Percentiles rank a stretch among this genome's conserved stretches.
Evolutionary conservation across 768 basidiomycete genomes (phyloP).

Genomic region (Suillus placidus): DNA sequence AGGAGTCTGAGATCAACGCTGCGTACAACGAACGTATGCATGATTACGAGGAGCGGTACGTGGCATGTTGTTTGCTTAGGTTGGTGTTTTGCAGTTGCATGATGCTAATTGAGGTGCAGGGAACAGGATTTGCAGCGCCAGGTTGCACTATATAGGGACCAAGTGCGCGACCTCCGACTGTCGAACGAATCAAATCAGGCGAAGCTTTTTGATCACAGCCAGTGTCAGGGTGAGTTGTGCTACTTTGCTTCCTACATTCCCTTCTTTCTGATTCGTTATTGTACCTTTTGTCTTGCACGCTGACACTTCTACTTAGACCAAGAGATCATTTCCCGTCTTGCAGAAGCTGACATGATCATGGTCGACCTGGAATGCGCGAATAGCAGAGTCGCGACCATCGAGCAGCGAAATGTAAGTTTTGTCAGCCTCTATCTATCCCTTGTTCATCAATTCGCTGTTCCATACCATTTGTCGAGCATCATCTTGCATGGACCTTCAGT

Average conservation of each 20-base stretch:
- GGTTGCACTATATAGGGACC: conserved; percentile 81
- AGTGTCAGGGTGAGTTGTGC: conserved; percentile 72
- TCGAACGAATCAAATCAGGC: conserved; percentile 95
- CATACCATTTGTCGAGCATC: background rate
- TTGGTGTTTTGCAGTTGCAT: conserved; percentile 1
- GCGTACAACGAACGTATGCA: conserved; percentile 95
- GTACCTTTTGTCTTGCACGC: background rate
- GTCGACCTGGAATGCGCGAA: conserved; percentile 96
- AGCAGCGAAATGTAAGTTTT: conserved; percentile 80
- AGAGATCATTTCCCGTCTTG: conserved; percentile 86
- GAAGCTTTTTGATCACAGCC: conserved; percentile 86
- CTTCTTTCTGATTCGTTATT: background rate
- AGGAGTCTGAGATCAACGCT: conserved; percentile 96
- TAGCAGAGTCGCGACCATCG: conserved; percentile 87
- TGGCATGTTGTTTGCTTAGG: conserved; percentile 5
- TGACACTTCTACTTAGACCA: conserved; percentile 58
- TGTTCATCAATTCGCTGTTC: background rate
- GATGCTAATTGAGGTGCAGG: conserved; percentile 41
- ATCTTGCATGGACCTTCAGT: background rate
- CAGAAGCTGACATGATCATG: conserved; percentile 93
- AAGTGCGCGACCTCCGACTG: conserved; percentile 85
- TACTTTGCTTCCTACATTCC: background rate
- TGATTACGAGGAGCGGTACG: conserved; percentile 94
- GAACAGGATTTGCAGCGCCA: conserved; percentile 96
- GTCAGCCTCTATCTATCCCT: background rate